Conservation (phyloP, 306 rosid genomes). For the Nissolia schottii region DNA sequence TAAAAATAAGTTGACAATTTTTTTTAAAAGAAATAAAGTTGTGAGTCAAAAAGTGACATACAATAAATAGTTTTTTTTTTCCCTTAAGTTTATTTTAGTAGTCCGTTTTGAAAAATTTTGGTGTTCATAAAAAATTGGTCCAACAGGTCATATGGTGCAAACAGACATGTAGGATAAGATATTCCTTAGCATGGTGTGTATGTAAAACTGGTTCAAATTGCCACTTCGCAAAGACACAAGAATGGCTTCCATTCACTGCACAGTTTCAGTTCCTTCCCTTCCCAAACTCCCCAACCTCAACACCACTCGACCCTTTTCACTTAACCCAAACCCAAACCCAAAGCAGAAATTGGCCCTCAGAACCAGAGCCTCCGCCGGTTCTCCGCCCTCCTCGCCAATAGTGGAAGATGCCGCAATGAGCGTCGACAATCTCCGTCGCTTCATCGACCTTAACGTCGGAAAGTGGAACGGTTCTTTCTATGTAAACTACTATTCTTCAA, state of each 20-base stretch:
- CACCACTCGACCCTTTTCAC: not conserved
- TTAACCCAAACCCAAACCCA: slow-evolving; percentile 5
- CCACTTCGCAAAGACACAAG: not conserved
- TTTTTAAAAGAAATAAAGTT: too few relatives aligned
- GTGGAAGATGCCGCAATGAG: slow-evolving; percentile 59
- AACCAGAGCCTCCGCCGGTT: slow-evolving; percentile 44
- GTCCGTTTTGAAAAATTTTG: too few relatives aligned
- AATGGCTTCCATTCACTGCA: slow-evolving; percentile 30
- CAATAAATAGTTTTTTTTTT: too few relatives aligned
- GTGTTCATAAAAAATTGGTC: too few relatives aligned
- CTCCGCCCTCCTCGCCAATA: slow-evolving; percentile 27
- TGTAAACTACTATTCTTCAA: slow-evolving; percentile 37
- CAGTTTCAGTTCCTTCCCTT: slow-evolving; percentile 19
- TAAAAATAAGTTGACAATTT: too few relatives aligned
- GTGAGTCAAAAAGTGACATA: too few relatives aligned
- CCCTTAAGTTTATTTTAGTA: too few relatives aligned
- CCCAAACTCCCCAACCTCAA: not conserved
- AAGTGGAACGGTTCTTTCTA: slow-evolving; percentile 90
- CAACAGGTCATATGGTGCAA: too few relatives aligned
- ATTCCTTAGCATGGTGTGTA: too few relatives aligned
- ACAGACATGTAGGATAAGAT: too few relatives aligned
- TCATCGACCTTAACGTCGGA: slow-evolving; percentile 61
- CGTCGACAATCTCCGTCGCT: slow-evolving; percentile 62
- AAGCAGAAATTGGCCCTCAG: slow-evolving; percentile 2
- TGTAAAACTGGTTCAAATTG: not conserved